A percentile compares a stretch with the other conserved stretches of the same genome.
These are phyloP conservation scores for Ogataea neopini DNA, from an alignment of 805 yeast genomes.

Conservation along the genomic window DNA sequence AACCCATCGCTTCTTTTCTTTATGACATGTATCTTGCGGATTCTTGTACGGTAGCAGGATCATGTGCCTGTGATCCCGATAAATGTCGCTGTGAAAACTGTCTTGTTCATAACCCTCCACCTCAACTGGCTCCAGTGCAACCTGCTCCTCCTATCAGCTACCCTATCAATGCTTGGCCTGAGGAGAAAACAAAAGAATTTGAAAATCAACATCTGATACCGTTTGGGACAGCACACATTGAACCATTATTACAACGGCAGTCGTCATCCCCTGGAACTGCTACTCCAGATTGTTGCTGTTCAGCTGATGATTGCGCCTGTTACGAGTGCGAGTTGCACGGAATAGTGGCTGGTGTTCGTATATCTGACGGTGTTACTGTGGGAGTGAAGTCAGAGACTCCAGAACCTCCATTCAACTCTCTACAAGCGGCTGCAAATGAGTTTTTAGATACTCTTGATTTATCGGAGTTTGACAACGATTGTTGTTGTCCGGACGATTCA, in stretches of 20 bases:
- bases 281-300: constrained; percentile 32
- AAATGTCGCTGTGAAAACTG: constrained; percentile 36
- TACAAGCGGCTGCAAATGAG: constrained; percentile 22
- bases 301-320: constrained; percentile 36
- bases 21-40: constrained; percentile 36
- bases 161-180: constrained; percentile 1
- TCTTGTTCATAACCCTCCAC: constrained; percentile 27
- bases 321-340: constrained; percentile 38
- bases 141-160: not conserved
- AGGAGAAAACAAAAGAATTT: not conserved
- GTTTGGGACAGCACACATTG: constrained; percentile 1
- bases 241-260: constrained; percentile 3
- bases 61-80: constrained; percentile 36
- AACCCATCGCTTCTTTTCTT: not conserved
- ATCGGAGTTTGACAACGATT: constrained; percentile 28
- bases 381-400: constrained; percentile 16
- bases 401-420: not conserved
- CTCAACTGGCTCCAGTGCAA: not conserved
- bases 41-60: constrained; percentile 37
- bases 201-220: constrained; percentile 3
- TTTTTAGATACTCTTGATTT: constrained; percentile 25
- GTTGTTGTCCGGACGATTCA: constrained; percentile 34
- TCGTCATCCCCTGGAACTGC: not conserved
- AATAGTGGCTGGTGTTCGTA: constrained; percentile 32
- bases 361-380: constrained; percentile 27